A percentile compares a stretch with the other conserved stretches of the same genome.
Conservation (phyloP, 78 protist species). For the Anaeramoeba ignava region DNA sequence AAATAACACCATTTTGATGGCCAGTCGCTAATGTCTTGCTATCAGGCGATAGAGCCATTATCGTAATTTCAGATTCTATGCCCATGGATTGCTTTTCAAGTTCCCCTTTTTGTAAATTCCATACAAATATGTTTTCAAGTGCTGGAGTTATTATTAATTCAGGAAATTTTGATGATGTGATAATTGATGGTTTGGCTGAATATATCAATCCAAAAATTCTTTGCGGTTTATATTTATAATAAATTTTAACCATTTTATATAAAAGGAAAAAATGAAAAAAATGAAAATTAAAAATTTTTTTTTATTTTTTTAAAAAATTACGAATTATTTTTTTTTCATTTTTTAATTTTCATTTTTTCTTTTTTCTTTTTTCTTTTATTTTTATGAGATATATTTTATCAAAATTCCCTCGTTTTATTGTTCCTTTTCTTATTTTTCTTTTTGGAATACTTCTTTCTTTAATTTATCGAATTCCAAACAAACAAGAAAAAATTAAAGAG, state of each 20-base stretch:
- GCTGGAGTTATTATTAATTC: neutral
- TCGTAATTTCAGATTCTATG: neutral
- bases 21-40: neutral
- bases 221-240: conserved; percentile 18
- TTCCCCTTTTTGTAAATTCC: conserved; percentile 21
- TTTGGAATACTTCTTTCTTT: too few relatives aligned
- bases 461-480: too few relatives aligned
- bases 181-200: conserved; percentile 4
- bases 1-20: neutral
- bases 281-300: too few relatives aligned
- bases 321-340: too few relatives aligned
- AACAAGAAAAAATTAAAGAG: too few relatives aligned
- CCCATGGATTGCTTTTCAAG: neutral
- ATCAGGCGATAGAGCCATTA: neutral
- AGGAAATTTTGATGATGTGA: neutral
- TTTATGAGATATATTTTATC: too few relatives aligned
- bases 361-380: too few relatives aligned
- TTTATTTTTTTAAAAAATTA: too few relatives aligned
- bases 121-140: conserved; percentile 22
- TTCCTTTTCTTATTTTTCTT: too few relatives aligned
- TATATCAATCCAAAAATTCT: conserved; percentile 18
- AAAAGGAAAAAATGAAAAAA: too few relatives aligned
- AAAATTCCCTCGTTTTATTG: too few relatives aligned
- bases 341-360: too few relatives aligned
- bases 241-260: conserved; percentile 43